Base-by-base conservation (phyloP, 495 filamentous ascomycete genomes). In the Hamigera avellanea region DNA sequence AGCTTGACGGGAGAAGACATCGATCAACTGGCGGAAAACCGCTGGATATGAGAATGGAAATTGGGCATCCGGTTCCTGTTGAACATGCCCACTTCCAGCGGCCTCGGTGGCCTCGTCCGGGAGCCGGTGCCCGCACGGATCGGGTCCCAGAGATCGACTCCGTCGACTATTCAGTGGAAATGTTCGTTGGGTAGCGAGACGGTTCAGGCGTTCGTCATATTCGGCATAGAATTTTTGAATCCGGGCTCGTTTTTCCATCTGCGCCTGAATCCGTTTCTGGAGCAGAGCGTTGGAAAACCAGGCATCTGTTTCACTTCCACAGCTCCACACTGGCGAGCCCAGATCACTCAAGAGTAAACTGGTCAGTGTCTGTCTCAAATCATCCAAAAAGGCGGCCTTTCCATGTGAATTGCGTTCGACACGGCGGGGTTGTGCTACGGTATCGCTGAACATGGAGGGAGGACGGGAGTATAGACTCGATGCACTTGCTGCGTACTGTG, bases 291-390 rank as follows among this genome's bases (percentile, higher is more conserved):
- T 76, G 4, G 74, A 71, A 51, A 94, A 89, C 85, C 89, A 95
- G 16, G 69, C 75, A 46, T 96, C 91, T 12, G 89, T 98, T 62
- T 98, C 91, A 43, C 84, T 89, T 10, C 91, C 69, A 41, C 78
- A 75, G 21, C 79, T 74, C 60, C 88, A 94, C 10, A 94, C 80
- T 7, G 81, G 73, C 30, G 78, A 83, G 7, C 86, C 85, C 12
- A 98, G 67, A 57, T 98, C 91, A 41, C 88, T 95, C 21, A 96
- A 62, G 7, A 98, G 67, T 19, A 98, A 63, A 44, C 86, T 86
- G 10, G 80, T 86, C 36, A 95, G 59, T 1, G 76, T 81, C 49
- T 86, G 83, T 48, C 79, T 78, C 21, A 95, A 62, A 12, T 85
- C 80, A 1, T 73, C 62, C 26, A 93, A 66, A 62, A 95, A 95